Evolutionary conservation across 441 rosid genomes (phyloP).

Genomic region (Populus hybrid): DNA sequence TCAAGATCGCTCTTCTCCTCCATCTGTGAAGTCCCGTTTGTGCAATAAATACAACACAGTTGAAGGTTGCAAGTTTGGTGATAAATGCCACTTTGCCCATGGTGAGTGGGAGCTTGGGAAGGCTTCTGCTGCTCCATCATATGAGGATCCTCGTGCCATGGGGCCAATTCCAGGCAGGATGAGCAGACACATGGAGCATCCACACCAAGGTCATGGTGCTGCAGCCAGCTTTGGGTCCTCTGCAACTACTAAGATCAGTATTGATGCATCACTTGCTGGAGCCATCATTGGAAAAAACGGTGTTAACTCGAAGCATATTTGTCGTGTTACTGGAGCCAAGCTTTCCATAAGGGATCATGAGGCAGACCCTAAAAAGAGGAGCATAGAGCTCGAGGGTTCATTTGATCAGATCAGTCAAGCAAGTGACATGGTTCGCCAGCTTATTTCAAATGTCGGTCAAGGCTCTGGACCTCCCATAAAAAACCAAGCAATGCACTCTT

Average conservation of each 20-base stretch:
- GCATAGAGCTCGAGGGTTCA: slow-evolving; percentile 92
- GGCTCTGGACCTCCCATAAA: slow-evolving; percentile 39
- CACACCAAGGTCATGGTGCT: slow-evolving; percentile 41
- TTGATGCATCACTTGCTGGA: slow-evolving; percentile 90
- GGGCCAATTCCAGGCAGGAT: slow-evolving; percentile 40
- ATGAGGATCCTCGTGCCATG: slow-evolving; percentile 56
- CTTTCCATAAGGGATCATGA: slow-evolving; percentile 85
- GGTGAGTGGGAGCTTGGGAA: slow-evolving; percentile 86
- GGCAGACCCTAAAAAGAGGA: slow-evolving; percentile 66
- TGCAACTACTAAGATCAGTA: slow-evolving; percentile 86
- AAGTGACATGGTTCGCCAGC: slow-evolving; percentile 83
- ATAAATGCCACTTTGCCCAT: slow-evolving; percentile 74
- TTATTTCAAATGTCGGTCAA: slow-evolving; percentile 60
- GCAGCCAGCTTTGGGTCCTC: slow-evolving; percentile 85
- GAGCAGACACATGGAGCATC: slow-evolving; percentile 48
- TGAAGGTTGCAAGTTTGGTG: slow-evolving; percentile 83
- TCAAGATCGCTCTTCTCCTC: slow-evolving; percentile 53
- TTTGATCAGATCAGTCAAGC: slow-evolving; percentile 95
- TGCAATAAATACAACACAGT: slow-evolving; percentile 69
- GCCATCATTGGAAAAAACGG: slow-evolving; percentile 93
- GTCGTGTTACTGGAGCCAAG: slow-evolving; percentile 81
- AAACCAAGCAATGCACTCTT: slow-evolving; percentile 26
- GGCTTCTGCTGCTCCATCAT: slow-evolving; percentile 40
- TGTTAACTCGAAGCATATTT: slow-evolving; percentile 85
- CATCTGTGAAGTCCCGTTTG: slow-evolving; percentile 51